Evolutionary conservation across 2,329 filamentous ascomycete genomes (phyloP).

Genomic region (Cladobotryum mycophilum): DNA sequence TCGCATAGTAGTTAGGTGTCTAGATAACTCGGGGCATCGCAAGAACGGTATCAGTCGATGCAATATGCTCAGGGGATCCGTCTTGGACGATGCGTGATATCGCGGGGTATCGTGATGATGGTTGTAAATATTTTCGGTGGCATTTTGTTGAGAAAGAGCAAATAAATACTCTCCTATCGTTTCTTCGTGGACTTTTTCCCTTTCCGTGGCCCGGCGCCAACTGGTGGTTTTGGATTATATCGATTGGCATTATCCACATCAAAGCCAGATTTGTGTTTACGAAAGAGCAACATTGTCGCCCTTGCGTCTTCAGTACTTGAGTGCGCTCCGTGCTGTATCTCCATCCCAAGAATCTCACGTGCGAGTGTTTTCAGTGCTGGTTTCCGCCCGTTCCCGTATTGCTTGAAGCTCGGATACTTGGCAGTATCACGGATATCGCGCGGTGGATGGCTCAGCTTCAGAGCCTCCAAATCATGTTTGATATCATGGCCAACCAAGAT

Average conservation of each 20-base stretch:
- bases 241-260: conserved; percentile 71
- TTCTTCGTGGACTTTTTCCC: conserved; percentile 38
- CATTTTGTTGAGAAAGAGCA: not conserved
- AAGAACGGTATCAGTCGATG: no score
- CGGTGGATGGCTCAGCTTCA: conserved; percentile 72
- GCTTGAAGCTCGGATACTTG: conserved; percentile 66
- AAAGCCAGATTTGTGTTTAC: conserved; percentile 75
- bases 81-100: no score
- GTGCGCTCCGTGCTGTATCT: conserved; percentile 59
- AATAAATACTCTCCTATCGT: conserved; percentile 19
- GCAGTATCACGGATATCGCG: conserved; percentile 81
- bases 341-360: conserved; percentile 49
- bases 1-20: conserved; percentile 22
- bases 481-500: conserved; percentile 81
- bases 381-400: conserved; percentile 60
- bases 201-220: conserved; percentile 22
- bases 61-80: no score
- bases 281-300: conserved; percentile 84
- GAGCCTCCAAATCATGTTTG: conserved; percentile 67
- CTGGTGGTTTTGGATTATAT: conserved; percentile 40
- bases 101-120: not conserved
- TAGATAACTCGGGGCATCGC: no score
- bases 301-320: conserved; percentile 74
- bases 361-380: conserved; percentile 59
- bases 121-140: not conserved